Evolutionary conservation across 2,329 filamentous ascomycete genomes (phyloP).

Genomic region (Cercospora sojina): DNA sequence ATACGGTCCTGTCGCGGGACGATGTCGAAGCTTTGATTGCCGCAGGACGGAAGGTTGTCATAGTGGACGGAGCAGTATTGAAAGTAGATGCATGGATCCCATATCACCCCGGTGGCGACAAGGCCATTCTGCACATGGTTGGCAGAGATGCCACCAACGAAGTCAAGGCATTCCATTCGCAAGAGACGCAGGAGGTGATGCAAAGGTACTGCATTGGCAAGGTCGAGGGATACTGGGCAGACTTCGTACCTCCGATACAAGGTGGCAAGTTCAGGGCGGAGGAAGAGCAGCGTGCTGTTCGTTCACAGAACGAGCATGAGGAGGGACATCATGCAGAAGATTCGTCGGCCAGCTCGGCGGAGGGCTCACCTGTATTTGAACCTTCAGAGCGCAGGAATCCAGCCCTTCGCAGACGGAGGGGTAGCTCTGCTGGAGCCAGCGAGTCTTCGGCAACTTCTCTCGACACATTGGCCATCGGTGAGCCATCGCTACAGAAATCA

Average conservation of each 20-base stretch:
- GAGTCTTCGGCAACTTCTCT: constrained; percentile 60
- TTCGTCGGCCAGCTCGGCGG: constrained; percentile 56
- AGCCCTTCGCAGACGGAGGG: constrained; percentile 40
- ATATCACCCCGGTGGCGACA: constrained; percentile 89
- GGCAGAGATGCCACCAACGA: constrained; percentile 73
- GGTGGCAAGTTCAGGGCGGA: constrained; percentile 71
- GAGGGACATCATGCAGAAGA: constrained; percentile 35
- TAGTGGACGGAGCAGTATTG: constrained; percentile 76
- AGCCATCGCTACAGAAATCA: constrained; percentile 34
- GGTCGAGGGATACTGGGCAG: constrained; percentile 77
- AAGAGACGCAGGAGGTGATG: constrained; percentile 74
- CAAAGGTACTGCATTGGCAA: constrained; percentile 77
- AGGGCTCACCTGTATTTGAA: constrained; percentile 61
- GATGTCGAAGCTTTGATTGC: constrained; percentile 78
- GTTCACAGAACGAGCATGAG: constrained; percentile 25
- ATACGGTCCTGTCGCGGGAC: constrained; percentile 31
- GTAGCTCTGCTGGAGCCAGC: constrained; percentile 35
- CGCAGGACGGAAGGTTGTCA: constrained; percentile 73
- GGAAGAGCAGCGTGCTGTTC: constrained; percentile 36
- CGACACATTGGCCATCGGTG: constrained; percentile 52
- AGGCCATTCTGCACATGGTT: constrained; percentile 89
- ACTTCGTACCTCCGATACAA: constrained; percentile 89
- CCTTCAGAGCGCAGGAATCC: constrained; percentile 40
- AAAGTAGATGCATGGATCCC: constrained; percentile 86
- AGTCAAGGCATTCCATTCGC: constrained; percentile 89